phyloP scores from a whole-genome alignment of 176 grass and related monocot species.

The Oryza longistaminata region DNA sequence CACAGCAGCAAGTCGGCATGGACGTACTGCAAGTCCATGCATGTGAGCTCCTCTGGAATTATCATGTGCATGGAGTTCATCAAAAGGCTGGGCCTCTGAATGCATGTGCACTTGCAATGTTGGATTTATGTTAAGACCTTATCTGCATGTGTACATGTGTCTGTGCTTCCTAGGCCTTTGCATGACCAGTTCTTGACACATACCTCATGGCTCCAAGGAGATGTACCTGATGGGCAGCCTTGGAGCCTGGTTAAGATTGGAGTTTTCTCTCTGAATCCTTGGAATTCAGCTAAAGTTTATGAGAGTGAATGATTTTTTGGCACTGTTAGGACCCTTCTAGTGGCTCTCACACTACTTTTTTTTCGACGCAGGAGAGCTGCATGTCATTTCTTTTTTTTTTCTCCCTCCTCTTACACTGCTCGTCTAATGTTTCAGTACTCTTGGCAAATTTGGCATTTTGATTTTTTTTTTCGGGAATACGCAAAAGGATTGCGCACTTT shows the following conservation, averaged over 20 bases:
- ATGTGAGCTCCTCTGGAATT: constrained; percentile 24
- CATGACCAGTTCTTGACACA: constrained; percentile 4
- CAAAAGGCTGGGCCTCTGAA: constrained; percentile 24
- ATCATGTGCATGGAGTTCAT: constrained; percentile 33
- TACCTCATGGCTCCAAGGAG: background rate
- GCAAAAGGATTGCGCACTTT: too few species aligned
- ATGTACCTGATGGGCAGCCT: background rate
- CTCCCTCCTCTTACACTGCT: too few species aligned
- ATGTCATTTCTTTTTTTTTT: too few species aligned
- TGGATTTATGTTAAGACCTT: constrained; percentile 1
- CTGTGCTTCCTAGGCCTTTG: background rate
- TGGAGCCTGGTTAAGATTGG: background rate
- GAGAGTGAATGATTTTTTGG: background rate
- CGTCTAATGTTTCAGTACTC: background rate
- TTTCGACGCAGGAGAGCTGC: too few species aligned
- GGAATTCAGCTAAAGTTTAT: background rate
- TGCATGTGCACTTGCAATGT: constrained; percentile 58
- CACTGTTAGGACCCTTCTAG: background rate
- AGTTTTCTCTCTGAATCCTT: background rate
- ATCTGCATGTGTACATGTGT: constrained; percentile 19
- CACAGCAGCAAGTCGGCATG: constrained; percentile 2
- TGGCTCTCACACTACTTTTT: background rate
- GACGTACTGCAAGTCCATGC: constrained; percentile 10
- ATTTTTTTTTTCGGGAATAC: background rate
- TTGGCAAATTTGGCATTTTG: background rate